phyloP scores from a whole-genome alignment of 768 basidiomycete genomes.

The Nidularia pulvinata region DNA sequence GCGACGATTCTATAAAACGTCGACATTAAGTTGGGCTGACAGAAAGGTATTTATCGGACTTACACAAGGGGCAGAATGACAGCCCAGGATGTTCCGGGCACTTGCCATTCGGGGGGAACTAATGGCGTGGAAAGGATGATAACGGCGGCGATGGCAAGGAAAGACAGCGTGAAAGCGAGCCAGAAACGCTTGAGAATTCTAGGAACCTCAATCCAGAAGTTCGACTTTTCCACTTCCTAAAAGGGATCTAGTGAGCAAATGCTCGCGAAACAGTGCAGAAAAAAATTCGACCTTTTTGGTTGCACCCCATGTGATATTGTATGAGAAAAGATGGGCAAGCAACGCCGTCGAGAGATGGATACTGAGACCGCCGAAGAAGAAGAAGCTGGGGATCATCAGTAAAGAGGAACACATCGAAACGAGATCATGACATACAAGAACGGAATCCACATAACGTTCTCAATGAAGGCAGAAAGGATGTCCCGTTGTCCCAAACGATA shows the following conservation, averaged over 20 bases:
- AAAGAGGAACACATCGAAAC: slow-evolving; percentile 1
- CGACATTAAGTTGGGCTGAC: neutral
- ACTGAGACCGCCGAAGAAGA: slow-evolving; percentile 78
- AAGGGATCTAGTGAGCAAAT: neutral
- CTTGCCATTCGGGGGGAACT: slow-evolving; percentile 64
- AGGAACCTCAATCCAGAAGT: slow-evolving; percentile 91
- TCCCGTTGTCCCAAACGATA: slow-evolving; percentile 64
- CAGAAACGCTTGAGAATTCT: slow-evolving; percentile 82
- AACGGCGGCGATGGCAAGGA: slow-evolving; percentile 50
- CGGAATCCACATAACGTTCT: slow-evolving; percentile 65
- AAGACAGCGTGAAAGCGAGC: slow-evolving; percentile 56
- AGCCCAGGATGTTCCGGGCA: slow-evolving; percentile 67
- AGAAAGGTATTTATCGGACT: slow-evolving; percentile 18
- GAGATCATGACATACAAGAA: slow-evolving; percentile 62
- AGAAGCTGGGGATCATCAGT: slow-evolving; percentile 45
- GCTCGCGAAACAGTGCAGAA: neutral
- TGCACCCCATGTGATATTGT: slow-evolving; percentile 78
- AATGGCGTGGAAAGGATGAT: slow-evolving; percentile 51
- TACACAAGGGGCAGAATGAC: slow-evolving; percentile 75
- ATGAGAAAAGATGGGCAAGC: slow-evolving; percentile 71
- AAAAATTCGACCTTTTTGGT: slow-evolving; percentile 54
- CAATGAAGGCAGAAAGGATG: slow-evolving; percentile 46
- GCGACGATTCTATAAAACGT: slow-evolving; percentile 49
- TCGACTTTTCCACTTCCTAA: slow-evolving; percentile 85
- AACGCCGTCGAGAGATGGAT: slow-evolving; percentile 67